A percentile compares a stretch with the other conserved stretches of the same genome.
Evolutionary conservation across 805 yeast genomes (phyloP).

Genomic region (Teunomyces atbi): DNA sequence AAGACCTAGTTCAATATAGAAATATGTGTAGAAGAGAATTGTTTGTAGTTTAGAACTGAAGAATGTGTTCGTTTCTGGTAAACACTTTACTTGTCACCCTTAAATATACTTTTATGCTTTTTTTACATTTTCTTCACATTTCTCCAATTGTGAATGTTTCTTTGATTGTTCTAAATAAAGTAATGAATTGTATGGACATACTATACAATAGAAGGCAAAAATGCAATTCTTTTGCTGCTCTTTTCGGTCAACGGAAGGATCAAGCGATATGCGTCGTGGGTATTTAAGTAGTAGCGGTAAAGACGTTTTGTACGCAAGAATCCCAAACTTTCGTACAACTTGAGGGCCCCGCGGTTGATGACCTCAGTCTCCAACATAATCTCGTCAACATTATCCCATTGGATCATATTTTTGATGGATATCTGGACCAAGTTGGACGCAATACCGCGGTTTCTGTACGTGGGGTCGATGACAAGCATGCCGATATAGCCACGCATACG

Average conservation of each 20-base stretch:
- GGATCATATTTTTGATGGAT: slow-evolving; percentile 63
- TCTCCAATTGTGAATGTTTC: not conserved
- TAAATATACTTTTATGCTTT: no score
- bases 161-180: no score
- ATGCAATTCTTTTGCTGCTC: slow-evolving; percentile 48
- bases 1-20: no score
- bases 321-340: slow-evolving; percentile 71
- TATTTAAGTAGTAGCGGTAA: slow-evolving; percentile 83
- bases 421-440: slow-evolving; percentile 68
- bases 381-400: slow-evolving; percentile 72
- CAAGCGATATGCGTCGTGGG: slow-evolving; percentile 89
- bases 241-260: slow-evolving; percentile 74
- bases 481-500: slow-evolving; percentile 91
- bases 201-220: slow-evolving; percentile 17
- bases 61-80: no score
- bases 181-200: not conserved
- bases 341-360: slow-evolving; percentile 66
- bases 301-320: slow-evolving; percentile 73
- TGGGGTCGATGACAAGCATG: slow-evolving; percentile 82
- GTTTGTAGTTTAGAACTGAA: no score
- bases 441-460: slow-evolving; percentile 74
- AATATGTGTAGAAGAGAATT: no score
- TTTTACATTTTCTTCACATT: no score
- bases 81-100: no score
- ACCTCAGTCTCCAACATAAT: slow-evolving; percentile 93